Percentiles rank a stretch among this genome's conserved stretches.
phyloP scores from a whole-genome alignment of 2,329 filamentous ascomycete species.

The Venturiaceae sp. region DNA sequence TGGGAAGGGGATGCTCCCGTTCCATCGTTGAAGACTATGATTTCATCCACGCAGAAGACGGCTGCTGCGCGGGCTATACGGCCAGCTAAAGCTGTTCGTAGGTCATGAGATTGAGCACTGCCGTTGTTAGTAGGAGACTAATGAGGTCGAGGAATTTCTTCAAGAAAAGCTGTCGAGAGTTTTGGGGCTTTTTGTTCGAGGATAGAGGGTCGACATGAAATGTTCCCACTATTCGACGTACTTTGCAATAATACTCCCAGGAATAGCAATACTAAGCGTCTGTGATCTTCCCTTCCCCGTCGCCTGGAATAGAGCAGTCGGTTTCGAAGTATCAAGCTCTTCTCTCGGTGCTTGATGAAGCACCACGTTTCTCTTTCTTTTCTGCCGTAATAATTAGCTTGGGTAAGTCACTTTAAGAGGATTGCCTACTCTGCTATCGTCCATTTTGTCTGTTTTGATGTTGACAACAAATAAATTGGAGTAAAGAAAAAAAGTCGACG shows the following conservation, averaged over 20 bases:
- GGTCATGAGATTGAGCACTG: constrained; percentile 63
- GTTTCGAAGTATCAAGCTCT: constrained; percentile 50
- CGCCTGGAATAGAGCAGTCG: constrained; percentile 59
- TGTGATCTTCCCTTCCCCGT: constrained; percentile 51
- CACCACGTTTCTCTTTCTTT: constrained; percentile 7
- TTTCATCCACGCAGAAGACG: constrained; percentile 77
- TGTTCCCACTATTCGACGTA: constrained; percentile 25
- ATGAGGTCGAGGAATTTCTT: too few relatives aligned
- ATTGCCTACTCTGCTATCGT: not conserved
- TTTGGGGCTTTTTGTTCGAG: too few relatives aligned
- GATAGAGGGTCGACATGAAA: too few relatives aligned
- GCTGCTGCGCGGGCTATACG: constrained; percentile 72
- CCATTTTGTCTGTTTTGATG: not conserved
- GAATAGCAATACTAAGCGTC: constrained; percentile 69
- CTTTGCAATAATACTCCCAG: constrained; percentile 70
- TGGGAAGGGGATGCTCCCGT: constrained; percentile 9
- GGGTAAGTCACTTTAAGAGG: not conserved
- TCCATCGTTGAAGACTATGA: constrained; percentile 71
- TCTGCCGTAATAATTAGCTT: not conserved
- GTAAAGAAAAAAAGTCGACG: not conserved
- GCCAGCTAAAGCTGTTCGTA: constrained; percentile 62
- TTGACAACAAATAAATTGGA: not conserved
- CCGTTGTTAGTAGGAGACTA: constrained; percentile 10
- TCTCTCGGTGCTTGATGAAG: constrained; percentile 7
- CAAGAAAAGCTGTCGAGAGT: too few relatives aligned